phyloP scores from a whole-genome alignment of 345 rosid genomes.

The Gossypium australe region DNA sequence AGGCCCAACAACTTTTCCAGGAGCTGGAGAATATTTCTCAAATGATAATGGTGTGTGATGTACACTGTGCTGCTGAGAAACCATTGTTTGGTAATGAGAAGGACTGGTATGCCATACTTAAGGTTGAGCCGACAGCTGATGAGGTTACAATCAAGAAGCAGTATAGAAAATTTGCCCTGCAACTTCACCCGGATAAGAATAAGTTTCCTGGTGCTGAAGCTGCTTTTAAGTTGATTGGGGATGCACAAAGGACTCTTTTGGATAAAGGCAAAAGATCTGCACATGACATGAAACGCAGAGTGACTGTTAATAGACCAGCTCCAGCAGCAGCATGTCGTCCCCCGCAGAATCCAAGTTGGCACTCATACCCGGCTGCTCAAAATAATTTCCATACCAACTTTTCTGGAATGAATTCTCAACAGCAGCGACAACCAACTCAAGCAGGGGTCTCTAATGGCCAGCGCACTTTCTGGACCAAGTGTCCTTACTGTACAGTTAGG shows the following conservation, averaged over 20 bases:
- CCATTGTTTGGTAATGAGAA: slow-evolving; percentile 54
- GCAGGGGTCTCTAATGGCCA: slow-evolving; percentile 26
- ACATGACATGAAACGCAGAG: slow-evolving; percentile 51
- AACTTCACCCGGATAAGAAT: slow-evolving; percentile 92
- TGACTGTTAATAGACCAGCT: slow-evolving; percentile 23
- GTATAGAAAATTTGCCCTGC: slow-evolving; percentile 75
- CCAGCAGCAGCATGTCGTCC: slow-evolving; percentile 31
- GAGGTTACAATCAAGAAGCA: slow-evolving; percentile 75
- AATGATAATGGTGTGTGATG: slow-evolving; percentile 78
- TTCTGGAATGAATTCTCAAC: slow-evolving; percentile 31
- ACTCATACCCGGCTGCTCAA: slow-evolving; percentile 23
- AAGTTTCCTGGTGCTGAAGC: slow-evolving; percentile 87
- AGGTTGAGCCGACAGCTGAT: slow-evolving; percentile 56
- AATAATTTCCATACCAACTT: slow-evolving; percentile 22
- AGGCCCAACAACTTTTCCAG: slow-evolving; percentile 59
- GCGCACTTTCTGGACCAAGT: slow-evolving; percentile 58
- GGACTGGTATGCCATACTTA: slow-evolving; percentile 91
- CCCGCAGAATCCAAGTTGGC: slow-evolving; percentile 26
- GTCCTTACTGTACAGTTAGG: slow-evolving; percentile 52
- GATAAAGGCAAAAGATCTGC: slow-evolving; percentile 50
- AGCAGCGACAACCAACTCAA: slow-evolving; percentile 38
- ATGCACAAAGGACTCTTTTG: slow-evolving; percentile 79
- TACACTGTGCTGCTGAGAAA: slow-evolving; percentile 66
- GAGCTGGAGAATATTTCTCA: slow-evolving; percentile 59
- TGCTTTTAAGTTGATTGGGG: slow-evolving; percentile 82